A percentile compares a stretch with the other conserved stretches of the same genome.
Conservation (phyloP, 495 filamentous ascomycete species). For the Neurospora tetraspora region DNA sequence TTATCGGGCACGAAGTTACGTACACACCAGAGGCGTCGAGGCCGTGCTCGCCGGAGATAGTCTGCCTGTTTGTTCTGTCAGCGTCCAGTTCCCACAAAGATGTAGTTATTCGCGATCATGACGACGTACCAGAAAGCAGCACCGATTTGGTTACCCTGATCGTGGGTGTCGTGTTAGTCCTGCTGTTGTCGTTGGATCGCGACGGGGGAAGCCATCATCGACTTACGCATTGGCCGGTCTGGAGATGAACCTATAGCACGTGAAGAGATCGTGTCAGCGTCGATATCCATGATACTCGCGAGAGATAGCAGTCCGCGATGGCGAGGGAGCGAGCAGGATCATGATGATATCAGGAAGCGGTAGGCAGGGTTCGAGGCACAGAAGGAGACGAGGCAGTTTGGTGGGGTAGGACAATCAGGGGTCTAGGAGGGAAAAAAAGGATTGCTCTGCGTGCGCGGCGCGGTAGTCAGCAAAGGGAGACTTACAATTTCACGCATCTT, state of each 20-base stretch:
- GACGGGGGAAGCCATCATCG: constrained; percentile 9
- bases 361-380: background rate
- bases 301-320: background rate
- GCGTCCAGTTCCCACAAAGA: background rate
- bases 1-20: constrained; percentile 12
- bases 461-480: constrained; percentile 27
- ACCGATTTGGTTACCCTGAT: constrained; percentile 98
- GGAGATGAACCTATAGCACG: constrained; percentile 79
- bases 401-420: background rate
- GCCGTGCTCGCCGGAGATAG: constrained; percentile 96
- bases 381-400: background rate
- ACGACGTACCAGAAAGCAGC: constrained; percentile 83
- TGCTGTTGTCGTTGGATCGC: constrained; percentile 2
- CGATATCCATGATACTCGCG: background rate
- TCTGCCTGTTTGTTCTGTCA: constrained; percentile 45
- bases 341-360: background rate
- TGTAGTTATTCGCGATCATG: background rate
- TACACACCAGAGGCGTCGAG: constrained; percentile 83
- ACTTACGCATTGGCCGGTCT: constrained; percentile 99
- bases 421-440: background rate
- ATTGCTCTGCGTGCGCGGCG: background rate
- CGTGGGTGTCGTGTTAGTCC: constrained; percentile 19
- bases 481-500: constrained; percentile 94
- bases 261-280: constrained; percentile 27
- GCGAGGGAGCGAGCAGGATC: background rate